These are phyloP conservation scores for Aspergillus glaucus DNA, from an alignment of 2,329 filamentous ascomycete genomes.

Conservation along the genomic window DNA sequence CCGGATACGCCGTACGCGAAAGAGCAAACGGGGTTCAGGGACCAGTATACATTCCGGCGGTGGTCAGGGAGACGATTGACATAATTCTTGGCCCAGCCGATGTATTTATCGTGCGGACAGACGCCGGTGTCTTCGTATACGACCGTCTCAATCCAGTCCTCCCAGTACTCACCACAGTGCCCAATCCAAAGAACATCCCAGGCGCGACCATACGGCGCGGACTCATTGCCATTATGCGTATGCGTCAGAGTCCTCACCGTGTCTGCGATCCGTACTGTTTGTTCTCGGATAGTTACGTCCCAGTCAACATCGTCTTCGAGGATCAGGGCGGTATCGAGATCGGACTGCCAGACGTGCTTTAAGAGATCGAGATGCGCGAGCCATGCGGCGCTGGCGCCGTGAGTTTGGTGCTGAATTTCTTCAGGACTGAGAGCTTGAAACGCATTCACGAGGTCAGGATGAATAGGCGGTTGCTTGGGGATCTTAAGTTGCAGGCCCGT, in stretches of 20 bases:
- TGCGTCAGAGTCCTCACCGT: conserved; percentile 24
- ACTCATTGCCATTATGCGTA: not conserved
- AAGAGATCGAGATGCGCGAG: too few species aligned
- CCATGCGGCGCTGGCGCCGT: too few species aligned
- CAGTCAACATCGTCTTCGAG: too few species aligned
- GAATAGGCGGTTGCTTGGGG: conserved; percentile 26
- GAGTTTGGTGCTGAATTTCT: too few species aligned
- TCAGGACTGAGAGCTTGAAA: too few species aligned
- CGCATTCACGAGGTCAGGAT: conserved; percentile 13
- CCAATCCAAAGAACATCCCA: conserved; percentile 38
- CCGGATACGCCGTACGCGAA: conserved; percentile 31
- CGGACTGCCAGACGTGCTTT: too few species aligned
- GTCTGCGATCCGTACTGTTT: conserved; percentile 4
- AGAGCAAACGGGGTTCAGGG: conserved; percentile 24
- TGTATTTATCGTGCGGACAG: conserved; percentile 13
- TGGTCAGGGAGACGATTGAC: conserved; percentile 7
- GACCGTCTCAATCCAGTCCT: conserved; percentile 10
- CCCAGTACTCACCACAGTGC: conserved; percentile 23
- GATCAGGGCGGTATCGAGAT: too few species aligned
- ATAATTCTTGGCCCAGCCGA: conserved; percentile 8
- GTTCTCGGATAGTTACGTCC: too few species aligned
- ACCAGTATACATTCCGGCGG: conserved; percentile 22
- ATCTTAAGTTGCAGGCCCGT: conserved; percentile 27
- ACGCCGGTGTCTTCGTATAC: conserved; percentile 20
- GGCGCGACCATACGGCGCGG: conserved; percentile 21